Evolutionary conservation across 768 basidiomycete genomes (phyloP), one percentile per base, ranked within the genome.

Genomic region (Lactarius evosmus): DNA sequence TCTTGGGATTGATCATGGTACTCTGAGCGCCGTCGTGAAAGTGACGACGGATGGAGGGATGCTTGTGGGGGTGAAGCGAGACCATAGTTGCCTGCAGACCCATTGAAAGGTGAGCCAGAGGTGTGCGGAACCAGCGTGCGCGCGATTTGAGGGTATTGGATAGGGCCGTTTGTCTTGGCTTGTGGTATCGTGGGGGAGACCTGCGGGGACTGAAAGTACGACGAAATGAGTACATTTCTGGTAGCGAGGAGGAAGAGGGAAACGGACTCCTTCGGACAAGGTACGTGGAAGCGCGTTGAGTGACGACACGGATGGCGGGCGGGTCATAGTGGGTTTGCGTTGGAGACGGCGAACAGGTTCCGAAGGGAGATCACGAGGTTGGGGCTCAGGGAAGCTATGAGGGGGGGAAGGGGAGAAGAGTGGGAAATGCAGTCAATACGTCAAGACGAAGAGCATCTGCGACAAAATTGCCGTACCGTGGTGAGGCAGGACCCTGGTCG

Each of bases 1-100:
- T 88, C 82, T 69, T 86, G 85, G 7, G 86, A 83, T 70, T 89
- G 92, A 72, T 94, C 91, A 53, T 92, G 77, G 70, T 86, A 93
- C 67, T 94, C 91, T 67, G 85, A 89, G 52, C 83, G 75, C 60
- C 90, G 85, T 61, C 91, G 82, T 6, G 90, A 80, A 5, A 93
- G 78, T 6, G 89, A 80, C 19, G 88, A 87, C 30, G 88, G 85
- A 69, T 92, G 92, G 66, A 93, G 86, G 32, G 93, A 92, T 11
- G 91, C 92, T 73, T 85, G 88, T 2, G 94, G 93, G 12, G 92
- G 94, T 0, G 89, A 78, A 33, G 76, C 76, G 53, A 77, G 64
- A 19, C 72, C 74, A 64, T 81, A 80, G 38, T 72, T 67, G 33
- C 75, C 70, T 11, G 78, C 74, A 29, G 81, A 70, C 22, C 80